These are phyloP conservation scores for Fraxinus ornus DNA, from an alignment of 305 asterid species.

Conservation along the genomic window DNA sequence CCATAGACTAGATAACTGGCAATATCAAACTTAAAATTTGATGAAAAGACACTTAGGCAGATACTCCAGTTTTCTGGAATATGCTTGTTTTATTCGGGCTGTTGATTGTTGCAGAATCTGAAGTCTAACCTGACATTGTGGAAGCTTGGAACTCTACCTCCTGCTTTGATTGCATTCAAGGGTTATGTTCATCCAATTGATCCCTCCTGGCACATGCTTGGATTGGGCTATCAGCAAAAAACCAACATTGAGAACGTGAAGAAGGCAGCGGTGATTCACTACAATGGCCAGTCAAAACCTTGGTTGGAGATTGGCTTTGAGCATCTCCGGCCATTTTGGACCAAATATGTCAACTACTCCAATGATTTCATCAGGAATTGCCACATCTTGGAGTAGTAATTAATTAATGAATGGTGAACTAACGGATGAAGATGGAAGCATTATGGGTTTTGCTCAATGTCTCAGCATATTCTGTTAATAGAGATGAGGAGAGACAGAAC, in stretches of 20 bases:
- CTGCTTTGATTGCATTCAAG: constrained; percentile 92
- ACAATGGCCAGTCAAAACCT: constrained; percentile 97
- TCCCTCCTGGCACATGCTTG: constrained; percentile 98
- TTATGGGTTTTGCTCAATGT: constrained; percentile 25
- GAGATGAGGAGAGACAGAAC: constrained; percentile 27
- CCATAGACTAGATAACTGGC: background rate
- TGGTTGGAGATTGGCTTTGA: constrained; percentile 98
- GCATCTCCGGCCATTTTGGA: constrained; percentile 98
- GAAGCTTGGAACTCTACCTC: constrained; percentile 99
- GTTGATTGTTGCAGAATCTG: constrained; percentile 66
- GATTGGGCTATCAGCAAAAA: constrained; percentile 91
- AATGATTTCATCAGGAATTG: constrained; percentile 84
- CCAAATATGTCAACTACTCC: constrained; percentile 90
- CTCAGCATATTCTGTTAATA: constrained; percentile 24
- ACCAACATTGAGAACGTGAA: constrained; percentile 67
- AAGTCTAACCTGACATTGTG: constrained; percentile 87
- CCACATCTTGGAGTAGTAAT: constrained; percentile 80
- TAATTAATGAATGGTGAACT: constrained; percentile 21
- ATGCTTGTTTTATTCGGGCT: constrained; percentile 1
- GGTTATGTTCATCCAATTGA: constrained; percentile 87
- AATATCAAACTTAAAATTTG: background rate
- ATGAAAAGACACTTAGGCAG: background rate
- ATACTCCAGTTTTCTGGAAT: background rate
- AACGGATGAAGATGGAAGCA: constrained; percentile 24
- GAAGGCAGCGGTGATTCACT: constrained; percentile 94